Evolutionary conservation across 768 basidiomycete species (phyloP).

Genomic region (Boletus reticuloceps): DNA sequence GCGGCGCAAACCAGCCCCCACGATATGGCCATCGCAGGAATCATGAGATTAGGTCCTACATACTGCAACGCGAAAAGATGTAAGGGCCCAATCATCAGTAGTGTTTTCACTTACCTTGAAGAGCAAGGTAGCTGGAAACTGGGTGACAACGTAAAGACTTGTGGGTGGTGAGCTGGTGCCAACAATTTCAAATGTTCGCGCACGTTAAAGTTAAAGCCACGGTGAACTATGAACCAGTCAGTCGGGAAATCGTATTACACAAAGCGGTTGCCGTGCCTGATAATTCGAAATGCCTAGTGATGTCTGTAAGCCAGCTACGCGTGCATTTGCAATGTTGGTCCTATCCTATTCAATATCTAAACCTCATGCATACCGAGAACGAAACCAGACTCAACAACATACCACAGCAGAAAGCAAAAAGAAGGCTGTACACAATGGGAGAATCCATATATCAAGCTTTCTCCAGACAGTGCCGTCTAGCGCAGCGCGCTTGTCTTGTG

Average conservation of each 20-base stretch:
- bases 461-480: constrained; percentile 43
- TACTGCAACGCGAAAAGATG: neutral
- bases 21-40: neutral
- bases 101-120: constrained; percentile 39
- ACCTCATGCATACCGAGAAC: neutral
- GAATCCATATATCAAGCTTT: constrained; percentile 46
- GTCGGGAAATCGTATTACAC: neutral
- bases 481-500: constrained; percentile 2
- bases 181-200: neutral
- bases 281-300: constrained; percentile 36
- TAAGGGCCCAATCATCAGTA: neutral
- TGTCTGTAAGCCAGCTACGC: constrained; percentile 56
- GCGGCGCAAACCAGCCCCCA: neutral
- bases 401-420: constrained; percentile 51
- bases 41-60: neutral
- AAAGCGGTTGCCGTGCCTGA: constrained; percentile 11
- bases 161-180: neutral
- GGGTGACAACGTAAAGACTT: constrained; percentile 51
- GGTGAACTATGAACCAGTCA: constrained; percentile 28
- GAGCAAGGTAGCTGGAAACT: constrained; percentile 59
- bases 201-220: constrained; percentile 28
- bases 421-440: constrained; percentile 49
- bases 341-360: constrained; percentile 27
- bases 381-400: constrained; percentile 13
- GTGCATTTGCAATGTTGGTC: constrained; percentile 57